Evolutionary conservation across 768 basidiomycete species (phyloP), one percentile per base, ranked within the genome.

Genomic region (Pleurotus platypus): DNA sequence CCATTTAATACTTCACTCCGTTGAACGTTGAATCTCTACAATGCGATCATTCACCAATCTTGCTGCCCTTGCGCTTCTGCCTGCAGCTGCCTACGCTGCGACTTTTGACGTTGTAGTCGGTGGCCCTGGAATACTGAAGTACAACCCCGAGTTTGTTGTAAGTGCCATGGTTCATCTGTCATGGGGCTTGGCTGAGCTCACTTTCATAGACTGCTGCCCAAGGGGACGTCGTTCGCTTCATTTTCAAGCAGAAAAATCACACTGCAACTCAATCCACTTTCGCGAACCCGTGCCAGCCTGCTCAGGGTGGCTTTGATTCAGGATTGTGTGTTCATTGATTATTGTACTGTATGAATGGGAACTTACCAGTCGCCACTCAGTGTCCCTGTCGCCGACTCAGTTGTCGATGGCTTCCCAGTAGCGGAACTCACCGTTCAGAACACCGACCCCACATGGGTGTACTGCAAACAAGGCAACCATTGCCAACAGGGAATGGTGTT

Each of bases 401-500:
- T 69, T 40, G 78, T 75, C 15, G 63, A 62, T 39, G 73, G 68
- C 42, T 85, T 83, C 67, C 78, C 74, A 8, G 66, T 71, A 4
- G 81, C 81, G 0, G 64, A 75, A 51, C 70, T 79, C 47, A 69
- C 63, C 2, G 72, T 86, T 2, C 37, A 59, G 30, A 72, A 78
- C 62, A 70, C 66, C 2, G 69, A 77, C 56, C 81, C 85, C 2
- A 69, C 81, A 56, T 86, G 84, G 84, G 74, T 82, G 7, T 86
- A 76, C 69, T 86, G 85, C 66, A 70, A 75, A 15, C 85, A 86
- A 65, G 67, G 69, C 13, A 69, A 70, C 50, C 85, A 87, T 66
- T 86, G 85, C 57, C 66, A 72, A 35, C 62, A 67, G 49, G 84
- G 85, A 13, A 87, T 86, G 86, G 85, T 87, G 27, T 84, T 86